phyloP scores from a whole-genome alignment of 352 stramenopile species.

The Phytopythium chamaehyphon region DNA sequence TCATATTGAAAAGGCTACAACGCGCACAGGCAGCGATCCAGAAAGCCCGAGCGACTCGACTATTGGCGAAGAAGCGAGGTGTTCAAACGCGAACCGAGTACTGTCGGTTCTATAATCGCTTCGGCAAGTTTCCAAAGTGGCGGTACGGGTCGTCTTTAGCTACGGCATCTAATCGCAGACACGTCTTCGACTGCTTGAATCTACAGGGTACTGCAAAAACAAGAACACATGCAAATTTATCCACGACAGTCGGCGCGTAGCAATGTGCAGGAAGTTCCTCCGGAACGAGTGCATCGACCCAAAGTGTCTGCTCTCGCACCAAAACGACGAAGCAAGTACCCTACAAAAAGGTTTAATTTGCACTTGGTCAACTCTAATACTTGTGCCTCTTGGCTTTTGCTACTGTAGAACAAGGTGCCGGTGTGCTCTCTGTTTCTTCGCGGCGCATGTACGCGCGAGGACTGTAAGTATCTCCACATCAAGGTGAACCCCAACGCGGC shows the following conservation, averaged over 20 bases:
- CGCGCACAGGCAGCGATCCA: slow-evolving; percentile 51
- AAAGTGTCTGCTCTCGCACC: slow-evolving; percentile 63
- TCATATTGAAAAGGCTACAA: slow-evolving; percentile 15
- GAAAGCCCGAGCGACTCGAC: slow-evolving; percentile 37
- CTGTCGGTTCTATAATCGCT: slow-evolving; percentile 81
- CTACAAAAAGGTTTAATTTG: too few relatives aligned
- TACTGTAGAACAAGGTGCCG: slow-evolving; percentile 77
- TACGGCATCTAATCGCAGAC: background rate
- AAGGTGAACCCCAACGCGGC: slow-evolving; percentile 68
- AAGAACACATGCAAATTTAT: slow-evolving; percentile 78
- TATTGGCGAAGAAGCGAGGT: slow-evolving; percentile 19
- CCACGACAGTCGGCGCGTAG: slow-evolving; percentile 77
- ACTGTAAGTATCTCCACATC: slow-evolving; percentile 76
- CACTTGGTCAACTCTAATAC: background rate
- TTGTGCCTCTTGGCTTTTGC: slow-evolving; percentile 5
- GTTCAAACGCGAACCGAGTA: slow-evolving; percentile 54
- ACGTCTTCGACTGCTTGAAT: slow-evolving; percentile 4
- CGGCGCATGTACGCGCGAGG: slow-evolving; percentile 63
- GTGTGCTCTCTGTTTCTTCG: slow-evolving; percentile 79
- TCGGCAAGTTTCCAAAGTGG: slow-evolving; percentile 39
- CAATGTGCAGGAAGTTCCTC: slow-evolving; percentile 78
- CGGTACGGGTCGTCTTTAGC: background rate
- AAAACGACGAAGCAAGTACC: slow-evolving; percentile 63
- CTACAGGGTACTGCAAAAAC: slow-evolving; percentile 75
- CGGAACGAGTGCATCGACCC: slow-evolving; percentile 56